A percentile compares a stretch with the other conserved stretches of the same genome.
Conservation (phyloP, 2,329 filamentous ascomycete species). For the Zymoseptoria brevis region DNA sequence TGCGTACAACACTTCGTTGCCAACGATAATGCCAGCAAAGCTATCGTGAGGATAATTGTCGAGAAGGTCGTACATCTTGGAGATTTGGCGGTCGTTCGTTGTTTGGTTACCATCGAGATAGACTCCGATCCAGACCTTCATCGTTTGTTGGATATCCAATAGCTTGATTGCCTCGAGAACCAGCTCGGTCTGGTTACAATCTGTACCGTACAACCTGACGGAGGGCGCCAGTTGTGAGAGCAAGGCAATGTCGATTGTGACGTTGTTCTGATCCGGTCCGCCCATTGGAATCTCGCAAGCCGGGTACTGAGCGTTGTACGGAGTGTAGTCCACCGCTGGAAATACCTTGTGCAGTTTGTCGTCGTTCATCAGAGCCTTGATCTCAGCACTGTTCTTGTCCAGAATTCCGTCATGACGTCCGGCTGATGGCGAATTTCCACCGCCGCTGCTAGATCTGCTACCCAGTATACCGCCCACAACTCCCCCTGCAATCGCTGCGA, state of each 20-base stretch:
- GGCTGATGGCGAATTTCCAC: conserved; percentile 5
- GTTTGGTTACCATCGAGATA: conserved; percentile 81
- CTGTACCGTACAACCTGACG: conserved; percentile 84
- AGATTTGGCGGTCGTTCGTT: conserved; percentile 73
- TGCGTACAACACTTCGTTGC: conserved; percentile 56
- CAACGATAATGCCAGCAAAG: conserved; percentile 55
- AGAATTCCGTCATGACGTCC: conserved; percentile 47
- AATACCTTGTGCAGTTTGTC: conserved; percentile 81
- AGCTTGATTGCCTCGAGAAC: conserved; percentile 71
- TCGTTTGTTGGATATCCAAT: conserved; percentile 58
- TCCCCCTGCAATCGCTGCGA: conserved; percentile 65
- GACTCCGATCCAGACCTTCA: conserved; percentile 91
- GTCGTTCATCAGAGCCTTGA: conserved; percentile 76
- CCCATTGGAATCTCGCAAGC: conserved; percentile 58
- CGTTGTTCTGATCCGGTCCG: conserved; percentile 84
- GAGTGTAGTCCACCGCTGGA: conserved; percentile 91
- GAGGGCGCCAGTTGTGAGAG: conserved; percentile 84
- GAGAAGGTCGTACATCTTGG: conserved; percentile 77
- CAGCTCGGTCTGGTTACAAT: conserved; percentile 97
- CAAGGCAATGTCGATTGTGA: conserved; percentile 84
- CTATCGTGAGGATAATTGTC: conserved; percentile 50
- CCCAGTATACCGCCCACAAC: conserved; percentile 64
- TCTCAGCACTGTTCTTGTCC: conserved; percentile 63
- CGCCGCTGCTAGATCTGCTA: conserved; percentile 17
- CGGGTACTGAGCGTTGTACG: conserved; percentile 83